A percentile compares a stretch with the other conserved stretches of the same genome.
phyloP scores from a whole-genome alignment of 345 rosid genomes.

The Populus alba region DNA sequence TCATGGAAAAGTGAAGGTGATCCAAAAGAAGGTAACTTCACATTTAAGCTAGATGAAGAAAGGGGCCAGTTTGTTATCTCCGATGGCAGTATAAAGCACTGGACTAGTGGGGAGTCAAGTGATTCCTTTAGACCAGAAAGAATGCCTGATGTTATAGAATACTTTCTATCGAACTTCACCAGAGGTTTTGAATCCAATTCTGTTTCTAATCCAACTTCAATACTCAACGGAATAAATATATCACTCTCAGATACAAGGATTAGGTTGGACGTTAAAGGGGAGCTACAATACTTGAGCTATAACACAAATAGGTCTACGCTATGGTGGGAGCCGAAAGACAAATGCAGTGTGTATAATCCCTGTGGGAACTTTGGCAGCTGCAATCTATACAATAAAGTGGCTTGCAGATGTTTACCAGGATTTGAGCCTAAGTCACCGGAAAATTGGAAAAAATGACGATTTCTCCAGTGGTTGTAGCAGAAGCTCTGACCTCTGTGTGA shows the following conservation, averaged over 20 bases:
- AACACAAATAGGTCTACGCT: slow-evolving; percentile 15
- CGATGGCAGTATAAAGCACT: slow-evolving; percentile 24
- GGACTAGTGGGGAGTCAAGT: slow-evolving; percentile 44
- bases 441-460: slow-evolving; percentile 11
- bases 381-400: slow-evolving; percentile 2
- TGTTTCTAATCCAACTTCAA: too few species aligned
- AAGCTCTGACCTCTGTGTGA: background rate
- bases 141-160: slow-evolving; percentile 28
- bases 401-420: slow-evolving; percentile 48
- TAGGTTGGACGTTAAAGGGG: slow-evolving; percentile 31
- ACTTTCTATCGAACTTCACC: slow-evolving; percentile 40
- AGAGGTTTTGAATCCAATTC: rapidly evolving
- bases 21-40: slow-evolving; percentile 53
- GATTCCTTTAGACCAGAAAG: slow-evolving; percentile 24
- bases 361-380: slow-evolving; percentile 44
- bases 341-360: slow-evolving; percentile 21
- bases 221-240: too few species aligned
- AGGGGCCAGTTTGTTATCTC: slow-evolving; percentile 29
- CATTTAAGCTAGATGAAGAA: slow-evolving; percentile 33
- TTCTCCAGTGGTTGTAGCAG: slow-evolving; percentile 32
- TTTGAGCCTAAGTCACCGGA: slow-evolving; percentile 18
- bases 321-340: slow-evolving; percentile 35
- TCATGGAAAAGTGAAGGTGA: slow-evolving; percentile 52
- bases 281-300: slow-evolving; percentile 19
- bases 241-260: slow-evolving; percentile 12